Percentiles rank a stretch among this genome's conserved stretches.
Conservation (phyloP, 148 eudicot genomes). For the Rhododendron williamsianum region DNA sequence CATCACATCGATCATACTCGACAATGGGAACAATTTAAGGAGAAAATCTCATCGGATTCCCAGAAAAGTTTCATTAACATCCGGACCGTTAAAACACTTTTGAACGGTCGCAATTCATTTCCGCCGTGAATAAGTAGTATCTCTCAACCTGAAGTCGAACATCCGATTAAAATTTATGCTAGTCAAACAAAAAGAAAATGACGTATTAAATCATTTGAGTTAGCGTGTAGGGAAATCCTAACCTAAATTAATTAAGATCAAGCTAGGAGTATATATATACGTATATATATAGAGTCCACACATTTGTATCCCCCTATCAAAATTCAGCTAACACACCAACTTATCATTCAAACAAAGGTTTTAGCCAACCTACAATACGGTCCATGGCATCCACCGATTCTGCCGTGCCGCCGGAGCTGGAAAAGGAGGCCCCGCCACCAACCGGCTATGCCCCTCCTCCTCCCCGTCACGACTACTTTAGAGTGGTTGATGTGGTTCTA, state of each 20-base stretch:
- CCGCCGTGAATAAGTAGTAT: no score
- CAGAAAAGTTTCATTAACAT: no score
- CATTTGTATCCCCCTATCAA: not conserved
- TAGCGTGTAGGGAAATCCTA: not conserved
- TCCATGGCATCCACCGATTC: conserved; percentile 15
- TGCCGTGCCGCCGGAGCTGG: not conserved
- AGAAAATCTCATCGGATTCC: no score
- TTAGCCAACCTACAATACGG: not conserved
- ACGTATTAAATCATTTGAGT: not conserved
- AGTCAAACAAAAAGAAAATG: not conserved
- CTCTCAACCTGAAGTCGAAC: not conserved
- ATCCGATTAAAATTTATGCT: not conserved
- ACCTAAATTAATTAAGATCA: not conserved
- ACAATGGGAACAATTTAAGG: not conserved
- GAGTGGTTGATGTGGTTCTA: conserved; percentile 12
- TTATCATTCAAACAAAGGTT: conserved; percentile 2
- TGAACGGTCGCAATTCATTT: no score
- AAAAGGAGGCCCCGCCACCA: conserved; percentile 1
- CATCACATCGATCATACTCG: not conserved
- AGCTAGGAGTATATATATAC: no score
- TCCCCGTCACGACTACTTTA: not conserved
- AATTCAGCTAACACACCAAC: not conserved
- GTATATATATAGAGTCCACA: not conserved
- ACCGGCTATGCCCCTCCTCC: not conserved
- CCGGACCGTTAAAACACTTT: no score